phyloP scores from a whole-genome alignment of 352 stramenopile species.

The Pythium monospermum region DNA sequence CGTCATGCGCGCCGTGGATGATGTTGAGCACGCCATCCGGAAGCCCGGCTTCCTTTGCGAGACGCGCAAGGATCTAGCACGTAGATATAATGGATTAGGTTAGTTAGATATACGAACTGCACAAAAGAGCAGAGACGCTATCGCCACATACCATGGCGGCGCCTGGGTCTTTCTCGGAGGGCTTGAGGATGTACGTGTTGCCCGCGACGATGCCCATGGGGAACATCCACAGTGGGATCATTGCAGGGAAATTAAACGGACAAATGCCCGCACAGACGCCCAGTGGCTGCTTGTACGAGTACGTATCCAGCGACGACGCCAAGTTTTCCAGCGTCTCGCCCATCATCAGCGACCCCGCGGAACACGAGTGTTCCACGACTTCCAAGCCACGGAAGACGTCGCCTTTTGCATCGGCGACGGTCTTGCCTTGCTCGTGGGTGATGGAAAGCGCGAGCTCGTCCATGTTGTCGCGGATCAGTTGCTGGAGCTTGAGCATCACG shows the following conservation, averaged over 20 bases:
- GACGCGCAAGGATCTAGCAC: conserved; percentile 89
- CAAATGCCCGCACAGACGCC: conserved; percentile 92
- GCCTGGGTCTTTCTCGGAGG: conserved; percentile 90
- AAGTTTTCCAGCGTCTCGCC: conserved; percentile 94
- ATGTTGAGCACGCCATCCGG: conserved; percentile 95
- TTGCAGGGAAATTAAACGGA: conserved; percentile 96
- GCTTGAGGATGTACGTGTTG: conserved; percentile 98
- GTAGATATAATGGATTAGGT: no score
- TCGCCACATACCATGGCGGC: no score
- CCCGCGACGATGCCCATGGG: conserved; percentile 85
- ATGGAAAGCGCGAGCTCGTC: conserved; percentile 94
- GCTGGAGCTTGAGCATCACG: conserved; percentile 95
- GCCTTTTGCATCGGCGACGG: conserved; percentile 91
- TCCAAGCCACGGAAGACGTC: conserved; percentile 96
- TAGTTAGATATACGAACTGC: no score
- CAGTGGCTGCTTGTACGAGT: conserved; percentile 95
- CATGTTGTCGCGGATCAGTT: conserved; percentile 92
- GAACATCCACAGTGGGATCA: conserved; percentile 96
- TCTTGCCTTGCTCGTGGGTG: conserved; percentile 93
- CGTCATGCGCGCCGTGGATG: conserved; percentile 84
- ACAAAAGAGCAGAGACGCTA: no score
- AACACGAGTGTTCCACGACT: conserved; percentile 77
- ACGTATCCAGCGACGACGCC: conserved; percentile 90
- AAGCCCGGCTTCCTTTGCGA: conserved; percentile 91
- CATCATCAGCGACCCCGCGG: conserved; percentile 86